Evolutionary conservation across 495 filamentous ascomycete species (phyloP).

Genomic region (Lineolata rhizophorae): DNA sequence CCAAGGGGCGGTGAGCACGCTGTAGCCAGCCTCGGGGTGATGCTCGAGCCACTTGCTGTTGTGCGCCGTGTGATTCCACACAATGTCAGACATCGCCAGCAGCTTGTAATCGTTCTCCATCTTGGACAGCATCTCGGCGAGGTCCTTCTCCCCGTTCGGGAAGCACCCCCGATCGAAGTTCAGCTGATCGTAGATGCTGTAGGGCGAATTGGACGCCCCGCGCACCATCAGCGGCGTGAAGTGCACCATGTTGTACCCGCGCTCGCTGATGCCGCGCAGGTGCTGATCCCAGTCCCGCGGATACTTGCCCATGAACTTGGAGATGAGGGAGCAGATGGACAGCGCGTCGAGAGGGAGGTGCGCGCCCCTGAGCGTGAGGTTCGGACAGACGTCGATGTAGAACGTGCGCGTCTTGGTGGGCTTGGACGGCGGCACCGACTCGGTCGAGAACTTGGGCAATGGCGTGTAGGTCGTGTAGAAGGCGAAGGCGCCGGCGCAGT

Average conservation of each 20-base stretch:
- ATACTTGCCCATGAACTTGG: constrained; percentile 92
- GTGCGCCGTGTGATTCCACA: constrained; percentile 94
- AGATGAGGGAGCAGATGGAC: constrained; percentile 83
- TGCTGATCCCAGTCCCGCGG: constrained; percentile 77
- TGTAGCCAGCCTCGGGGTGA: constrained; percentile 93
- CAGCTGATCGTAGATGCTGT: constrained; percentile 86
- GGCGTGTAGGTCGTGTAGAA: constrained; percentile 90
- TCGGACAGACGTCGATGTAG: constrained; percentile 84
- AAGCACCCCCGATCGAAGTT: constrained; percentile 67
- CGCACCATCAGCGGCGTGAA: constrained; percentile 86
- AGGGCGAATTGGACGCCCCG: constrained; percentile 83
- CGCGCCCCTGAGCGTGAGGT: constrained; percentile 45
- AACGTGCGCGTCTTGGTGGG: constrained; percentile 48
- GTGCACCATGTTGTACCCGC: constrained; percentile 97
- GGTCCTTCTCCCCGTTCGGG: constrained; percentile 68
- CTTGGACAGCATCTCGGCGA: constrained; percentile 48
- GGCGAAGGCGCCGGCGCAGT: constrained; percentile 71
- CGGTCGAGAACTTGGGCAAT: constrained; percentile 52
- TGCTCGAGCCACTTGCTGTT: constrained; percentile 88
- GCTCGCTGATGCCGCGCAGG: constrained; percentile 59
- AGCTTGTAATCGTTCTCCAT: constrained; percentile 74
- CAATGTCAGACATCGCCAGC: constrained; percentile 83
- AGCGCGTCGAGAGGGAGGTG: constrained; percentile 64
- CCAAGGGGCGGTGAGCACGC: constrained; percentile 81
- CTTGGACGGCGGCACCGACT: constrained; percentile 24